Evolutionary conservation across 495 filamentous ascomycete genomes (phyloP).

Genomic region (Hyphodiscus hymeniophilus): DNA sequence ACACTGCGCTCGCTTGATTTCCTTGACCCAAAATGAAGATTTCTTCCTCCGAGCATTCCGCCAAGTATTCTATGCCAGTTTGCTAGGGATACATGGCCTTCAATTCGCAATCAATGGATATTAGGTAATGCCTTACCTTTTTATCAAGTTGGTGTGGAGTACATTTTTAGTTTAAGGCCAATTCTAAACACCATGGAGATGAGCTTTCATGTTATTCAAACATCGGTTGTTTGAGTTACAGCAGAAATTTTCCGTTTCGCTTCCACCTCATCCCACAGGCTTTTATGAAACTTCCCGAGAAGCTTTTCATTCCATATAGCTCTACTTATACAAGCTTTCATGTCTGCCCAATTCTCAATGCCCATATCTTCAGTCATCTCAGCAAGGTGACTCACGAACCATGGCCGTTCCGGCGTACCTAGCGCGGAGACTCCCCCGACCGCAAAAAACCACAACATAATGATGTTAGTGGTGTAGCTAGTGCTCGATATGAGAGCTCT

Average conservation of each 20-base stretch:
- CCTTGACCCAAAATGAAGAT: too few species aligned
- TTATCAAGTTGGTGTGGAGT: too few species aligned
- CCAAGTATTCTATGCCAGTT: too few species aligned
- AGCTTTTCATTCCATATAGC: constrained; percentile 10
- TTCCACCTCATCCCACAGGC: constrained; percentile 7
- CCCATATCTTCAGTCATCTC: constrained; percentile 1
- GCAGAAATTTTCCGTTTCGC: background rate
- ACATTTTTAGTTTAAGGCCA: too few species aligned
- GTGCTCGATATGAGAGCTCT: background rate
- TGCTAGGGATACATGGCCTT: too few species aligned
- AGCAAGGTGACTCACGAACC: constrained; percentile 7
- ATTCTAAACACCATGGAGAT: too few species aligned
- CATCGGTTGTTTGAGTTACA: too few species aligned
- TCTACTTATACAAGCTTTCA: background rate
- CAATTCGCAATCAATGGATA: too few species aligned
- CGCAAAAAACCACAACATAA: constrained; percentile 5
- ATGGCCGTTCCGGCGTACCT: constrained; percentile 5
- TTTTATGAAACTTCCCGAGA: constrained; percentile 1
- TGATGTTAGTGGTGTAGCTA: background rate
- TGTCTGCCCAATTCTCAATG: constrained; percentile 4
- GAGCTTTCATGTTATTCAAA: too few species aligned
- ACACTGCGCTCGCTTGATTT: too few species aligned
- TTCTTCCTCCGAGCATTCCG: too few species aligned
- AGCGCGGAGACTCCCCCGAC: constrained; percentile 1
- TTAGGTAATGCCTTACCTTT: too few species aligned